Evolutionary conservation across 306 rosid species (phyloP).

Genomic region (Trichosanthes cucumerina): DNA sequence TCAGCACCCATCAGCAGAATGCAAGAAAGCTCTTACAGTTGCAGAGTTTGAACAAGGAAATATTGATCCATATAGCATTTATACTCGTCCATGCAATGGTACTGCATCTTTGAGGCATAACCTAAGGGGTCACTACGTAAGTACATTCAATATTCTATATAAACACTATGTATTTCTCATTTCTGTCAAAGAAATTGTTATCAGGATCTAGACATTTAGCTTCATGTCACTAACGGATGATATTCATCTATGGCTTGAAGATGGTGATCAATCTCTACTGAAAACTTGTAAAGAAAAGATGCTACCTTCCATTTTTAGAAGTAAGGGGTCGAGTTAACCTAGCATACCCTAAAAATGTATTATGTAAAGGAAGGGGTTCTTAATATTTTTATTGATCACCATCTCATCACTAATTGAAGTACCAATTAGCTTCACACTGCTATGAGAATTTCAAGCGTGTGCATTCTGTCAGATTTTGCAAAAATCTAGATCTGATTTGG

Average conservation of each 20-base stretch:
- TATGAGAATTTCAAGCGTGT: not conserved
- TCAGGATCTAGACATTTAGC: not conserved
- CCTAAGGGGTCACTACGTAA: slow-evolving; percentile 79
- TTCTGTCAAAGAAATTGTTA: not conserved
- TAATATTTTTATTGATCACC: not conserved
- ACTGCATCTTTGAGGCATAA: slow-evolving; percentile 38
- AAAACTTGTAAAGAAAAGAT: not conserved
- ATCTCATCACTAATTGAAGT: not conserved
- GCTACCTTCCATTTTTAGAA: not conserved
- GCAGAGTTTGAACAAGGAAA: slow-evolving; percentile 69
- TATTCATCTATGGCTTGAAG: not conserved
- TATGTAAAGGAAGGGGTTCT: not conserved
- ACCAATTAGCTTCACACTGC: not conserved
- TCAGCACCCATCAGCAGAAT: slow-evolving; percentile 63
- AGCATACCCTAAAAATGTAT: not conserved
- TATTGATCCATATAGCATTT: slow-evolving; percentile 82
- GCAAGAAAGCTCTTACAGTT: slow-evolving; percentile 42
- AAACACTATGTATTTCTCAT: not conserved
- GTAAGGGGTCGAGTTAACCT: not conserved
- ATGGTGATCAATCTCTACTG: not conserved
- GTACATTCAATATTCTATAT: slow-evolving; percentile 7
- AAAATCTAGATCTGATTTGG: not conserved
- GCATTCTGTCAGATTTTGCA: not conserved
- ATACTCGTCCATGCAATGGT: slow-evolving; percentile 56
- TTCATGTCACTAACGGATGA: not conserved